Evolutionary conservation across 179 eudicot genomes (phyloP), one percentile per base, ranked within the genome.

Genomic region (Dionaea muscipula): DNA sequence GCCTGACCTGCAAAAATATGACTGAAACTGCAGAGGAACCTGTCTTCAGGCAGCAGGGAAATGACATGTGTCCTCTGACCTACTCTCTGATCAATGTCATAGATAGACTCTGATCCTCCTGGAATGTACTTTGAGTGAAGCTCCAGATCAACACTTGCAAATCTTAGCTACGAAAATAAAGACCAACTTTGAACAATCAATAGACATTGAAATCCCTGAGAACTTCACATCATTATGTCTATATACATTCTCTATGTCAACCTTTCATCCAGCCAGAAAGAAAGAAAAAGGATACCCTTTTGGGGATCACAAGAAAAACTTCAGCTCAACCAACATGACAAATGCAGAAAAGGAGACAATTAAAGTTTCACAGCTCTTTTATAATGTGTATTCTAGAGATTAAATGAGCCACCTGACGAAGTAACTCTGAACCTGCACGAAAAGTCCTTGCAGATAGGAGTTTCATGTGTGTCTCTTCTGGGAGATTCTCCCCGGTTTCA

Each of bases 1-100:
- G 46, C 53, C 73, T 53, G 51, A 69, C 73, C 73, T 63, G 73
- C 65, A 63, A 69, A 69, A n/a, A 63, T 69, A 51, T 69, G 73
- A 26, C 68, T 58, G 55, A 69, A 69, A 63, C 67, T 58, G 39
- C 73, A 69, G 49, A 69, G 65, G 43, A 69, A 69, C 46, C 61
- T 63, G 68, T 69, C 68, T 39, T 69, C 68, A 15, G 46, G 73
- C 28, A 69, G 73, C 59, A 69, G 65, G 37, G 73, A 68, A 47
- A 69, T 58, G 37, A 58, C 55, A 58, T 69, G 66, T 38, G 64
- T 63, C 56, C 28, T 58, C 52, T 26, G 47, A 37, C 68, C 68
- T 37, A 68, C 39, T 51, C 61, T 57, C 53, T 63, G 64, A 58
- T 68, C 73, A 53, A 69, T 62, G 35, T 69, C 68, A 51, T 69